phyloP scores from a whole-genome alignment of 2,329 filamentous ascomycete genomes.

The Rhynchosporium graminicola region DNA sequence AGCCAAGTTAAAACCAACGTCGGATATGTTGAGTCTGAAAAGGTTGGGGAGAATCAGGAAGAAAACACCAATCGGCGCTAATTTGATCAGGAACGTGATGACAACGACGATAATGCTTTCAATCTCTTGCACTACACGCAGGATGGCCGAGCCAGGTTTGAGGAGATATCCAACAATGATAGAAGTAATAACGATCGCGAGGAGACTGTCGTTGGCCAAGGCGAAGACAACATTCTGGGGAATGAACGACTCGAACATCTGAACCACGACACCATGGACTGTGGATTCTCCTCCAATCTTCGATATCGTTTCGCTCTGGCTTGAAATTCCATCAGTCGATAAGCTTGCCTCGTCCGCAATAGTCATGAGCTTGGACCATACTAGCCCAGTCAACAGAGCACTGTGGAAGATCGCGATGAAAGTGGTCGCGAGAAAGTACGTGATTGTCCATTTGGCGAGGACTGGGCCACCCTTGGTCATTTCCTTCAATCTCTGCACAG shows the following conservation, averaged over 20 bases:
- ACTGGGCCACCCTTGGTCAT: slow-evolving; percentile 12
- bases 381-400: slow-evolving; percentile 13
- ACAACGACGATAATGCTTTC: slow-evolving; percentile 5
- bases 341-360: slow-evolving; percentile 4
- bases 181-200: slow-evolving; percentile 10
- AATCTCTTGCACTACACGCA: slow-evolving; percentile 13
- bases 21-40: slow-evolving; percentile 14
- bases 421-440: slow-evolving; percentile 7
- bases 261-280: slow-evolving; percentile 8
- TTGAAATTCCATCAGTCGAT: neutral
- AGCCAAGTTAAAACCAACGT: slow-evolving; percentile 8
- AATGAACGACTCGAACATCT: slow-evolving; percentile 16
- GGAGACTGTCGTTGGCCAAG: slow-evolving; percentile 12
- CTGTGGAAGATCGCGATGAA: slow-evolving; percentile 17
- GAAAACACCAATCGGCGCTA: slow-evolving; percentile 16
- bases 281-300: neutral
- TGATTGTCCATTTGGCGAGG: slow-evolving; percentile 13
- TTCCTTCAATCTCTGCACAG: slow-evolving; percentile 10
- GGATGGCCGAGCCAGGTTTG: slow-evolving; percentile 3
- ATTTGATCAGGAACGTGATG: slow-evolving; percentile 13
- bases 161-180: slow-evolving; percentile 8
- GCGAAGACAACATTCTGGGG: slow-evolving; percentile 16
- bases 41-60: slow-evolving; percentile 18
- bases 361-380: slow-evolving; percentile 11
- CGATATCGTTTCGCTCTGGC: neutral